A percentile compares a stretch with the other conserved stretches of the same genome.
phyloP scores from a whole-genome alignment of 1,284 basidiomycete species.

The Pseudozyma thailandica region DNA sequence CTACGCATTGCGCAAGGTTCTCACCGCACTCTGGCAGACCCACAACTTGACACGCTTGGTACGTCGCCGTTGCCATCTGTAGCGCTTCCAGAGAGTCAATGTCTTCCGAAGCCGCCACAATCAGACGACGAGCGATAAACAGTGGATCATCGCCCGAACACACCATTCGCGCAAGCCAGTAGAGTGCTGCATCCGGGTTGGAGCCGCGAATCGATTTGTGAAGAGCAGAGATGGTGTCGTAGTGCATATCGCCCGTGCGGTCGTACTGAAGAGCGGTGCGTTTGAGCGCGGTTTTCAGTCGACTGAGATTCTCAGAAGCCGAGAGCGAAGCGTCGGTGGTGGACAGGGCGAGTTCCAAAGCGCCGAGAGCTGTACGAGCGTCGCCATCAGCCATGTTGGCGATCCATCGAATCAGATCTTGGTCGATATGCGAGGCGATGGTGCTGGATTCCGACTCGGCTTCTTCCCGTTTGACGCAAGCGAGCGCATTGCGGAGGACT shows the following conservation, averaged over 20 bases:
- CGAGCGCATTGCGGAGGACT: constrained; percentile 50
- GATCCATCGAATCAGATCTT: constrained; percentile 57
- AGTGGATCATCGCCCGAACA: constrained; percentile 84
- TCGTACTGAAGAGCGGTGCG: constrained; percentile 62
- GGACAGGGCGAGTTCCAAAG: constrained; percentile 59
- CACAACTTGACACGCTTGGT: constrained; percentile 72
- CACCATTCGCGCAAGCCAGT: constrained; percentile 74
- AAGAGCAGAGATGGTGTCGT: constrained; percentile 86
- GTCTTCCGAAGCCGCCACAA: constrained; percentile 87
- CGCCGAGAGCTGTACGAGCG: constrained; percentile 55
- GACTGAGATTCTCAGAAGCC: constrained; percentile 21
- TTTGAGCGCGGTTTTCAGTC: constrained; percentile 50
- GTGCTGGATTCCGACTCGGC: background rate
- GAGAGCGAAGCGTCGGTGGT: constrained; percentile 35
- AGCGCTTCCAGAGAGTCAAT: constrained; percentile 78
- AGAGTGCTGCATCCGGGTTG: constrained; percentile 82
- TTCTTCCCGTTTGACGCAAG: constrained; percentile 26
- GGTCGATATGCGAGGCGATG: constrained; percentile 60
- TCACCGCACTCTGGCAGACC: constrained; percentile 76
- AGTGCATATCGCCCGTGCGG: constrained; percentile 70
- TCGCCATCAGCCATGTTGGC: constrained; percentile 63
- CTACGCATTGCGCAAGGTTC: constrained; percentile 79
- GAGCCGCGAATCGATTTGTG: constrained; percentile 87
- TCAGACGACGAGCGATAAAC: constrained; percentile 82
- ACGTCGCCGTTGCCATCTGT: constrained; percentile 60